Base-by-base conservation (phyloP, 306 rosid species). In the Cucurbita pepo region DNA sequence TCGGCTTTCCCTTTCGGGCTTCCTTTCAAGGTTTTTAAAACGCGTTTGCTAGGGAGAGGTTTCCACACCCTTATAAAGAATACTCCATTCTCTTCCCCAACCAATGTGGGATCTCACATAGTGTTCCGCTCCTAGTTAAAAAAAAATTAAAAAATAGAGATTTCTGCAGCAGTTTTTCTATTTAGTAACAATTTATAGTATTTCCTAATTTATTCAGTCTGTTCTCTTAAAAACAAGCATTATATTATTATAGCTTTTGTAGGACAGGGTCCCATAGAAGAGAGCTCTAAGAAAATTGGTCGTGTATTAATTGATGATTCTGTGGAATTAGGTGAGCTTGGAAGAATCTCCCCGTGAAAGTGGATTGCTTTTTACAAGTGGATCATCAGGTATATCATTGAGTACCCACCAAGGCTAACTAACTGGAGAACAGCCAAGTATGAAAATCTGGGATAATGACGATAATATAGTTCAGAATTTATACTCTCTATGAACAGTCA, bases 401-500 rank as follows among this genome's bases (percentile, higher is more conserved):
- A 45, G 57, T 48, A 50, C 7, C 55, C 48, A 25, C 56, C 43
- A 48, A 47, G 73, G 41, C 57, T 69, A 41, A 40, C 56, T 67
- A 41, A 40, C 56, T 48, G 22, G 73, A 69, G 21, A 22, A 69
- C 30, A 43, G 47, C 73, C 57, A 14, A 45, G 44, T 15, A 67
- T 13, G 22, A 48, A 22, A 48, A 34, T 22, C 44, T 37, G 5
- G 19, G 43, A 41, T 10, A 34, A n/a, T 75, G 45, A 45, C 13
- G 6, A 38, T 12, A 4, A 69, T 16, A 57, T 44, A 57, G 41
- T 69, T 15, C 57, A 77, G 73, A 63, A 67, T 44, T 58, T 72
- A 11, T 77, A 85, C 98, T 85, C 82, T 91, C 99, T 91, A 97
- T 59, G 84, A 85, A 60, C 97, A 91, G 85, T 94, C 99, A 74